Evolutionary conservation across 2,329 filamentous ascomycete genomes (phyloP).

Genomic region (Fonsecaea nubica): DNA sequence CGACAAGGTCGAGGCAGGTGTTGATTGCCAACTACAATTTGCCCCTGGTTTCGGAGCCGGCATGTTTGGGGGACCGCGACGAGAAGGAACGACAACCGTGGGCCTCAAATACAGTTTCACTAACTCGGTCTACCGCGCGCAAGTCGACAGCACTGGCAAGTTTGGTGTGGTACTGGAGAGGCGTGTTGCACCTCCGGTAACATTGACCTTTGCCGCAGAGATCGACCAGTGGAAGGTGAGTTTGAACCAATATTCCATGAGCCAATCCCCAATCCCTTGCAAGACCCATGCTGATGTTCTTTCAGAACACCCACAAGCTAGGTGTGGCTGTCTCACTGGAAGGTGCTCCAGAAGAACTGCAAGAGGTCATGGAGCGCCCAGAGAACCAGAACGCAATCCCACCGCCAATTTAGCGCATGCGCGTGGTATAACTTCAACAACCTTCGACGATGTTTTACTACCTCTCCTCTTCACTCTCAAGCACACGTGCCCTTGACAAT

Average conservation of each 20-base stretch:
- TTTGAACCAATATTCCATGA: conserved; percentile 37
- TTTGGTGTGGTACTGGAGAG: conserved; percentile 93
- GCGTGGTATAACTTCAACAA: conserved; percentile 2
- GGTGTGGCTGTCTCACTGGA: conserved; percentile 93
- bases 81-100: conserved; percentile 88
- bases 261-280: conserved; percentile 42
- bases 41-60: conserved; percentile 66
- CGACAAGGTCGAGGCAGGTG: conserved; percentile 94
- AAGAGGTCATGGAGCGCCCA: conserved; percentile 63
- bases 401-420: conserved; percentile 55
- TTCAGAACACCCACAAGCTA: conserved; percentile 90
- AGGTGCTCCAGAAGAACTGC: conserved; percentile 80
- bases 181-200: conserved; percentile 89
- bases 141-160: conserved; percentile 94
- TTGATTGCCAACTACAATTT: conserved; percentile 90
- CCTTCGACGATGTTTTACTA: conserved; percentile 50
- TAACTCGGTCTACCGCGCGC: conserved; percentile 91
- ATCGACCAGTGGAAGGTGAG: conserved; percentile 94
- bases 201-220: conserved; percentile 93
- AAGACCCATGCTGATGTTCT: conserved; percentile 5
- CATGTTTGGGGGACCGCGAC: conserved; percentile 78
- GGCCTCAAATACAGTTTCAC: conserved; percentile 99
- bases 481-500: conserved; percentile 16
- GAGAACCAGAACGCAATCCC: conserved; percentile 44
- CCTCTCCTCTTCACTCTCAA: conserved; percentile 47